A percentile compares a stretch with the other conserved stretches of the same genome.
phyloP scores from a whole-genome alignment of 176 grass and related monocot genomes.

The Areca catechu region DNA sequence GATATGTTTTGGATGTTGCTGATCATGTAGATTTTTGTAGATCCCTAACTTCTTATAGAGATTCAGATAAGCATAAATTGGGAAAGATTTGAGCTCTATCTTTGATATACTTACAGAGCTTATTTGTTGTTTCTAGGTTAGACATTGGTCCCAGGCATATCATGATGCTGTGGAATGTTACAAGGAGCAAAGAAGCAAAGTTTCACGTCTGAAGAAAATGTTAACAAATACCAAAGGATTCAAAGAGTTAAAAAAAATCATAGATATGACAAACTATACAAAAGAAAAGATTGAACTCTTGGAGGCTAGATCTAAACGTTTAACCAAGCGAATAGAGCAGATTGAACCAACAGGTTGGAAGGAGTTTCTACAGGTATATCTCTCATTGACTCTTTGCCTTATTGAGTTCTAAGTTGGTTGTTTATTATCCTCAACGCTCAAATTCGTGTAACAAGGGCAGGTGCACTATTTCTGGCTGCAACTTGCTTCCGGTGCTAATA shows the following conservation, averaged over 20 bases:
- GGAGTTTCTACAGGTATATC: conserved; percentile 87
- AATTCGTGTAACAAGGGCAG: no score
- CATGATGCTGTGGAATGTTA: conserved; percentile 57
- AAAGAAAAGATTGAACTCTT: conserved; percentile 85
- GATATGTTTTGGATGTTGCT: no score
- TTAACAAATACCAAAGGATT: conserved; percentile 81
- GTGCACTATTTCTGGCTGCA: no score
- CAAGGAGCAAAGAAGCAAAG: conserved; percentile 71
- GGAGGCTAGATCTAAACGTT: conserved; percentile 58
- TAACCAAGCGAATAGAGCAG: conserved; percentile 66
- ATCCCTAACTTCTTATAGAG: no score
- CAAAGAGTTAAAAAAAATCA: conserved; percentile 71
- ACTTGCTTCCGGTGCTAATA: no score
- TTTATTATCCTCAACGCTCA: no score
- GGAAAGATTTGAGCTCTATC: no score
- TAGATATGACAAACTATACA: conserved; percentile 76
- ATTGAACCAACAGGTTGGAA: conserved; percentile 99
- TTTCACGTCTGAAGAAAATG: conserved; percentile 87
- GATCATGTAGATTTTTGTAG: no score
- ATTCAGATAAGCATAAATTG: no score
- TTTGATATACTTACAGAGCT: background rate
- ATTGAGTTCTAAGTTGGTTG: no score
- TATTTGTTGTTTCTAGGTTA: conserved; percentile 41
- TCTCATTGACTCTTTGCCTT: no score
- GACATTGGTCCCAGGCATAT: conserved; percentile 64